phyloP scores from a whole-genome alignment of 768 basidiomycete species.

The Mycena galericulata region DNA sequence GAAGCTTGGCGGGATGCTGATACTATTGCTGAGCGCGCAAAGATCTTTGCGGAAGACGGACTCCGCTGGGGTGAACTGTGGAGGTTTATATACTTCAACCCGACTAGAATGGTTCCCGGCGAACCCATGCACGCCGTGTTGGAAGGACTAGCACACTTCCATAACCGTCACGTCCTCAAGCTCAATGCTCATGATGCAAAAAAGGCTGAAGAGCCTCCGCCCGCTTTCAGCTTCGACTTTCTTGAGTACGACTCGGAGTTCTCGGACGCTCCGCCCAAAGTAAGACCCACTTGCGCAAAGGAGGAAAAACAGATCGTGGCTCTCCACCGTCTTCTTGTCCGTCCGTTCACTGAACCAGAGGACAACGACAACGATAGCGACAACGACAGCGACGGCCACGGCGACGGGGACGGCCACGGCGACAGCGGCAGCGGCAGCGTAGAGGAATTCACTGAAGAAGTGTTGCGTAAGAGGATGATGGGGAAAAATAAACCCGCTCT shows the following conservation, averaged over 20 bases:
- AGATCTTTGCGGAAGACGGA: slow-evolving; percentile 31
- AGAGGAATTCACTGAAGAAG: not conserved
- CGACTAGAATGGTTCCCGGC: slow-evolving; percentile 35
- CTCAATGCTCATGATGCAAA: slow-evolving; percentile 2
- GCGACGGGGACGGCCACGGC: not conserved
- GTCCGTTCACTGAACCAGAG: not conserved
- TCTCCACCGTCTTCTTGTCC: not conserved
- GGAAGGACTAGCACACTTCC: slow-evolving; percentile 29
- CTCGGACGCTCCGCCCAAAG: not conserved
- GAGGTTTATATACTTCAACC: slow-evolving; percentile 44
- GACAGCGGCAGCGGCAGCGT: not conserved
- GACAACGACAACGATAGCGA: not conserved
- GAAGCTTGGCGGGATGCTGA: slow-evolving; percentile 26
- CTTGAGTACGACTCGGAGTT: not conserved
- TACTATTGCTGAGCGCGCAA: slow-evolving; percentile 23
- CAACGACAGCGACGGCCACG: not conserved
- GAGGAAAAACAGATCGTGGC: slow-evolving; percentile 1
- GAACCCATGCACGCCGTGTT: slow-evolving; percentile 46
- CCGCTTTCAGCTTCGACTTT: not conserved
- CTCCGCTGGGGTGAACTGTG: slow-evolving; percentile 38
- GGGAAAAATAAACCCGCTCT: not conserved
- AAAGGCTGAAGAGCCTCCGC: not conserved
- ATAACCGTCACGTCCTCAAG: slow-evolving; percentile 25
- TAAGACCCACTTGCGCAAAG: not conserved
- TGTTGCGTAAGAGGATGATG: not conserved